Conservation (phyloP, 1,284 basidiomycete species). For the Rhizoctonia solani region DNA sequence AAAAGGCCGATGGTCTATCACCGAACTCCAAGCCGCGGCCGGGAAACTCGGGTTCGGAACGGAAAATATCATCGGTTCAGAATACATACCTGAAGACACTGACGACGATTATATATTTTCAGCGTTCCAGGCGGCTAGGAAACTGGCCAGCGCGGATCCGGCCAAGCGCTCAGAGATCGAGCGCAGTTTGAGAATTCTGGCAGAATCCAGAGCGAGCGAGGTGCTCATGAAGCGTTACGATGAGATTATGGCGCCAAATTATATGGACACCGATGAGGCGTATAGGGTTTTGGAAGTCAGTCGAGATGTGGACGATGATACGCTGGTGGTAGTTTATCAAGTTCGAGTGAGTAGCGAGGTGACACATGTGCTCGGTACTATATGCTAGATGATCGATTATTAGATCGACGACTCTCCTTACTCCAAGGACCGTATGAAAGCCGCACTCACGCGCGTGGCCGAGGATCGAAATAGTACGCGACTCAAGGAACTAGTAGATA, state of each 20-base stretch:
- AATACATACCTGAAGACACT: constrained; percentile 63
- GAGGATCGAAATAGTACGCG: constrained; percentile 74
- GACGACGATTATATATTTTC: constrained; percentile 67
- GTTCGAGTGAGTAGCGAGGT: constrained; percentile 62
- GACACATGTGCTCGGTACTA: constrained; percentile 1
- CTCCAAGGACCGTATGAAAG: constrained; percentile 43
- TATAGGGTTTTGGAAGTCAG: constrained; percentile 74
- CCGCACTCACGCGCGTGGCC: constrained; percentile 50
- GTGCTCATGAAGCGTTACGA: constrained; percentile 54
- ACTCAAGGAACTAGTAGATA: constrained; percentile 65
- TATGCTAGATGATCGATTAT: constrained; percentile 30
- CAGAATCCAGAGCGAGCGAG: constrained; percentile 60
- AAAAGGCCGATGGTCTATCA: constrained; percentile 63
- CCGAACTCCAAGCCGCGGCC: constrained; percentile 56
- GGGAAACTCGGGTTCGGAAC: constrained; percentile 65
- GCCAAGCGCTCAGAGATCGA: constrained; percentile 36
- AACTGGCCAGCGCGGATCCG: constrained; percentile 33
- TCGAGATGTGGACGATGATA: constrained; percentile 70
- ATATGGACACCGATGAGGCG: constrained; percentile 73
- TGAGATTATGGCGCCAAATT: constrained; percentile 52
- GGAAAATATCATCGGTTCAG: constrained; percentile 60
- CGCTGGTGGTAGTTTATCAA: constrained; percentile 72
- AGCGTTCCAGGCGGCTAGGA: constrained; percentile 65
- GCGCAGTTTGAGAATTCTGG: constrained; percentile 36
- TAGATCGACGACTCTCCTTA: constrained; percentile 65